Evolutionary conservation across 257 asterid genomes (phyloP), one percentile per base, ranked within the genome.

Genomic region (Nicotiana knightiana): DNA sequence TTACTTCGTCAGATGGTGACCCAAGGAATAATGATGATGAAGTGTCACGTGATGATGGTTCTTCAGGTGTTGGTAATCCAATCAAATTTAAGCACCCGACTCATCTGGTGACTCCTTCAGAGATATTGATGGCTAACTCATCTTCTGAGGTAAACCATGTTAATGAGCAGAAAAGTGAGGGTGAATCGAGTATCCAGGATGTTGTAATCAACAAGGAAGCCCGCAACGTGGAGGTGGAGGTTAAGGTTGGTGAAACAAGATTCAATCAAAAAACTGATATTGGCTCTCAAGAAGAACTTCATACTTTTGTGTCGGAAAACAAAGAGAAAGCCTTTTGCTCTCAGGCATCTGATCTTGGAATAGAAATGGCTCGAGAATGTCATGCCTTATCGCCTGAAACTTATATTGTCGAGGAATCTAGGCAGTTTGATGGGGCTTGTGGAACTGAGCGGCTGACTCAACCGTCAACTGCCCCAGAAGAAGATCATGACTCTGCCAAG

Each of bases 61-160:
- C 97, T 62, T 61, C 87, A 28, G 86, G 90, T 79, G 87, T 88
- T 58, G 88, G 82, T 77, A 88, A 89, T 84, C 90, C 88, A 10
- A 68, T 90, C 57, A 92, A 94, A 88, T 94, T 92, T 88, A 94
- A 92, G 88, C 98, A 91, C 87, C 98, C 99, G 46, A 96, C 99
- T 73, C 99, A 96, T 90, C 87, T 96, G 85, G 97, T 96, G 55
- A 96, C 98, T 82, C 98, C 99, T 88, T 87, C 97, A 37, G 98
- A 96, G 89, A 91, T 94, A 86, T 86, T 96, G 88, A 93, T 90
- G 98, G 94, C 63, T 26, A 73, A 92, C 82, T 87, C 98, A 57
- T 83, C 98, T 63, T 86, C 98, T 26, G 98, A 96, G 76, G 85
- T 86, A 82, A 91, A 62, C 87, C 89, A 88, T 79, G 55, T 85